Evolutionary conservation across 78 protist genomes (phyloP).

Genomic region (Guillardia theta): DNA sequence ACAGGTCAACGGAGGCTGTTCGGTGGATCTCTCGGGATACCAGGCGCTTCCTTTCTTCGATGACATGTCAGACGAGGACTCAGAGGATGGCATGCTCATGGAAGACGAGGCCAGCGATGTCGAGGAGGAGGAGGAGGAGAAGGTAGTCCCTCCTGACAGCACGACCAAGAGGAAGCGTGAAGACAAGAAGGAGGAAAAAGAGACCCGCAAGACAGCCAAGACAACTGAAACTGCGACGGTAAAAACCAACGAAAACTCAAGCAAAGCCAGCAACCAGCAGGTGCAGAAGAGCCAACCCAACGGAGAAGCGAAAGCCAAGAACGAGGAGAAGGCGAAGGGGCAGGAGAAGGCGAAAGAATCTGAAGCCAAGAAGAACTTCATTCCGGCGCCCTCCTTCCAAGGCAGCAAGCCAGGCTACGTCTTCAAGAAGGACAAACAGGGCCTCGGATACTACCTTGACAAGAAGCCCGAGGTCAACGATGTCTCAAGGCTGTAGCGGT

Average conservation of each 20-base stretch:
- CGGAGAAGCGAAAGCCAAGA: not conserved
- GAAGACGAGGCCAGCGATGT: not conserved
- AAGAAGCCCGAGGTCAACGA: not conserved
- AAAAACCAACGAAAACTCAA: not conserved
- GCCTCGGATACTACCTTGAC: constrained; percentile 20
- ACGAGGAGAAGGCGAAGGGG: not conserved
- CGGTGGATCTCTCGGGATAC: not conserved
- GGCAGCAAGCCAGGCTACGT: not conserved
- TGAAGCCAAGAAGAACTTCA: too few species aligned
- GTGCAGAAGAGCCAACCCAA: not conserved
- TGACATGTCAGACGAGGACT: not conserved
- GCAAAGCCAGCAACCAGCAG: not conserved
- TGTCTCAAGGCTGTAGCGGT: too few species aligned
- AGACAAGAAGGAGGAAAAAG: not conserved
- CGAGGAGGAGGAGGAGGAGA: not conserved
- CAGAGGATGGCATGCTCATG: not conserved
- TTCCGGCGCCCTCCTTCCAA: not conserved
- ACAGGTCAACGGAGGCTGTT: too few species aligned
- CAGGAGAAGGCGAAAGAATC: not conserved
- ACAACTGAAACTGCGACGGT: not conserved
- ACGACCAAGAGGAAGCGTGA: not conserved
- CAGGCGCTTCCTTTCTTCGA: not conserved
- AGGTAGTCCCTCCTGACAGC: not conserved
- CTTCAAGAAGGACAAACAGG: not conserved
- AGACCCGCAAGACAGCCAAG: not conserved